Evolutionary conservation across 371 early-diverging fungal species (phyloP), one percentile per base, ranked within the genome.

Genomic region (Rhizomucor pusillus): DNA sequence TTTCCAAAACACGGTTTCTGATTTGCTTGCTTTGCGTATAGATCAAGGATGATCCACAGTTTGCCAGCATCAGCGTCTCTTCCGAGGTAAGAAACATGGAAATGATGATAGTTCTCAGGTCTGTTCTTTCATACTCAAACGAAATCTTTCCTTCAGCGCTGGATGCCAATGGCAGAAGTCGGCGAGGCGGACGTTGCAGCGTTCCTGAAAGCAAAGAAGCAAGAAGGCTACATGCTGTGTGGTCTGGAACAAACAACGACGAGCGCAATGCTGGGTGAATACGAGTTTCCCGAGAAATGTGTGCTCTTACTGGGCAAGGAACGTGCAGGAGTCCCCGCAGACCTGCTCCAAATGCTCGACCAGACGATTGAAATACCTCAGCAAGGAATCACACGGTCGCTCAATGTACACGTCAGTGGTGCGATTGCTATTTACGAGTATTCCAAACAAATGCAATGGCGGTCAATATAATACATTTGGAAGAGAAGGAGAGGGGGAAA

Each of bases 391-490:
- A 79, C 71, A 1, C 67, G 81, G 29, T 80, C 80, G 13, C 60
- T 87, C 47, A 87, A 87, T 53, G 87, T 87, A 0, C 85, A 87
- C 62, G 87, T 87, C 23, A 78, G 77, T 52, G 85, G 80, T 43
- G 72, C 85, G 7, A 69, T 87, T 47, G 73, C 80, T 39, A 63
- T 85, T 37, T 84, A 80, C 60, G 81, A 81, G 58, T 85, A 77
- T 52, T 72, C 79, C n/a, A 82, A 81, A 46, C 75, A 75, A 41
- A 75, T 75, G 63, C 69, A 71, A 25, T 71, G 75, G 71, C 63
- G 65, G 51, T 29, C 29, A 29, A 29, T 29, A 29, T 29, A 29
- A 29, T 29, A 29, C 29, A 29, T 29, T 29, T 29, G 29, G 29
- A 7, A 7, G 7, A 7, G 7, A 7, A 29, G 24, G 33, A 43